Percentiles rank a stretch among this genome's conserved stretches.
Conservation (phyloP, 352 stramenopile species). For the Globisporangium mamillatum region DNA sequence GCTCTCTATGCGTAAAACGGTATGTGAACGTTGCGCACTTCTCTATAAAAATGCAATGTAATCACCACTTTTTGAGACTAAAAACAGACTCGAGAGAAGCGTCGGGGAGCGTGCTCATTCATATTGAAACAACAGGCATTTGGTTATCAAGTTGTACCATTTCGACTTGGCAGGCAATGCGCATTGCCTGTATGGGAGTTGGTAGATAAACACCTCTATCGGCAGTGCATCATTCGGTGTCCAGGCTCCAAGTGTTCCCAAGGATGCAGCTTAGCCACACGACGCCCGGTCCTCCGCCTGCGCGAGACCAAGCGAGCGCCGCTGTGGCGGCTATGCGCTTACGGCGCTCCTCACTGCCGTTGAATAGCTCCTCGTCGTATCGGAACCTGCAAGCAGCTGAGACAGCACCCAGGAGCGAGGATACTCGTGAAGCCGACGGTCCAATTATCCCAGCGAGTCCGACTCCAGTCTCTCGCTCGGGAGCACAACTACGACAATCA, state of each 20-base stretch:
- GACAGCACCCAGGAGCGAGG: slow-evolving; percentile 7
- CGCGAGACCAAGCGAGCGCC: not conserved
- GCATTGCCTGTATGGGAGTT: not conserved
- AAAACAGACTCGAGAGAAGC: slow-evolving; percentile 1
- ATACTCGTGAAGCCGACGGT: not conserved
- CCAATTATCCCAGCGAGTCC: not conserved
- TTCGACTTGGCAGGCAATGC: not conserved
- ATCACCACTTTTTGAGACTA: slow-evolving; percentile 4
- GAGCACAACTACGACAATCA: not conserved
- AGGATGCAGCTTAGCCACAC: not conserved
- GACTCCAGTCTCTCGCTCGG: not conserved
- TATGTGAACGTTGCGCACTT: not conserved
- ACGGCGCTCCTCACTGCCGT: slow-evolving; percentile 9
- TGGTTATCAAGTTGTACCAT: not conserved
- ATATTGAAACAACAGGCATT: not conserved
- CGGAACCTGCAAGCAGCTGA: slow-evolving; percentile 4
- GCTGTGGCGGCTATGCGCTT: slow-evolving; percentile 5
- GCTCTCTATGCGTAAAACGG: not conserved
- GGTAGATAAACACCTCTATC: not conserved
- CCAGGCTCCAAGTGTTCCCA: not conserved
- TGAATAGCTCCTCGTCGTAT: not conserved
- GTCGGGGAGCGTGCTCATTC: no score
- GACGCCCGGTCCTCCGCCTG: slow-evolving; percentile 4
- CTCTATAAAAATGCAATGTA: slow-evolving; percentile 7
- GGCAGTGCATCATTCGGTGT: not conserved